A percentile compares a stretch with the other conserved stretches of the same genome.
Conservation (phyloP, 1,284 basidiomycete genomes). For the Stygiomarasmius scandens region DNA sequence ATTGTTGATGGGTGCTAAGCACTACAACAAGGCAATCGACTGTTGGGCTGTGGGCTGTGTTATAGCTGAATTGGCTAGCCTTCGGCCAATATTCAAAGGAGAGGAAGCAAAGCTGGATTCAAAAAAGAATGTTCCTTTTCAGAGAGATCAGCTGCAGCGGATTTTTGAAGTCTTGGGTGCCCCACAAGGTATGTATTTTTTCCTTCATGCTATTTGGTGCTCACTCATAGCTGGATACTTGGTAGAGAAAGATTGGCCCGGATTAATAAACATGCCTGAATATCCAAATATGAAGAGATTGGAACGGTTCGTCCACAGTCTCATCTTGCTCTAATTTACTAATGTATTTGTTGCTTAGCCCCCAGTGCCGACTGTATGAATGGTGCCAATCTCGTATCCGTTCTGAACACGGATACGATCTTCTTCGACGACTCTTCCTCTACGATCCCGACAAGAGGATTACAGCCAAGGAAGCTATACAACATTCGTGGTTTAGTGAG, state of each 20-base stretch:
- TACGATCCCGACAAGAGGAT: constrained; percentile 91
- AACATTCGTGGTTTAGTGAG: constrained; percentile 82
- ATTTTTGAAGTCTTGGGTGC: constrained; percentile 96
- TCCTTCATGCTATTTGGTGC: not conserved
- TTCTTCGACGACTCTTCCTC: constrained; percentile 82
- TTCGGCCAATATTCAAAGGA: constrained; percentile 98
- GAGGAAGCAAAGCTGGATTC: constrained; percentile 97
- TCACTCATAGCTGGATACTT: constrained; percentile 5
- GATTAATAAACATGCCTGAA: constrained; percentile 86
- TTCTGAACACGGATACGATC: constrained; percentile 72
- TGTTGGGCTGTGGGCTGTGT: constrained; percentile 98
- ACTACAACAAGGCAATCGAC: constrained; percentile 95
- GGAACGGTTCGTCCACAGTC: constrained; percentile 58
- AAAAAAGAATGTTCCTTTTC: constrained; percentile 93
- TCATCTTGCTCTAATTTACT: not conserved
- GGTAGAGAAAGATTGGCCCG: constrained; percentile 84
- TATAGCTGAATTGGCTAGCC: constrained; percentile 90
- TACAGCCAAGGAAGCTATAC: constrained; percentile 80
- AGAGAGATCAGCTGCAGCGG: constrained; percentile 91
- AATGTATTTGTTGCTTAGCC: constrained; percentile 42
- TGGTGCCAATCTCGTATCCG: constrained; percentile 80
- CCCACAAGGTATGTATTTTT: constrained; percentile 65
- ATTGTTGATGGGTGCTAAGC: constrained; percentile 90
- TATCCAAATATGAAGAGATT: constrained; percentile 83
- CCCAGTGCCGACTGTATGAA: constrained; percentile 64